phyloP scores from a whole-genome alignment of 1,284 basidiomycete genomes.

The Austroboletus niveus region DNA sequence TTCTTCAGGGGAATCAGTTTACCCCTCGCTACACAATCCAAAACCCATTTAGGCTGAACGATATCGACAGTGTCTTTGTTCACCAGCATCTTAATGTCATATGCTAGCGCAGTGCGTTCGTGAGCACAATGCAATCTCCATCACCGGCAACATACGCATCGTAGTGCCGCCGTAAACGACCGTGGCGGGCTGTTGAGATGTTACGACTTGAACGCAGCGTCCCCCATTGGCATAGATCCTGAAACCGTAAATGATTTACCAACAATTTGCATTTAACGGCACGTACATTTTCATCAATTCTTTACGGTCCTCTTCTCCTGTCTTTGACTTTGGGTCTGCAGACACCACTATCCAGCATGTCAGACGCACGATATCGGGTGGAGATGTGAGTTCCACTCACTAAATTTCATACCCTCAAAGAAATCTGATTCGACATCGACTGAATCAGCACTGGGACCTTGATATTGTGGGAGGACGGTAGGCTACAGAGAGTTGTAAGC shows the following conservation, averaged over 20 bases:
- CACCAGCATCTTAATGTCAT: constrained; percentile 63
- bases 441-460: constrained; percentile 59
- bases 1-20: constrained; percentile 59
- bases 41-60: constrained; percentile 77
- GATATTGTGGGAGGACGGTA: constrained; percentile 61
- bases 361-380: neutral
- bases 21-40: constrained; percentile 66
- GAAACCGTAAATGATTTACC: constrained; percentile 6
- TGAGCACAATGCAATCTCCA: constrained; percentile 1
- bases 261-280: neutral
- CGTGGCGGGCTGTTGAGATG: constrained; percentile 41
- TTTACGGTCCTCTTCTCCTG: constrained; percentile 65
- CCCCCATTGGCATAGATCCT: constrained; percentile 83
- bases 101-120: constrained; percentile 46
- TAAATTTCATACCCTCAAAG: constrained; percentile 76
- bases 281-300: constrained; percentile 63
- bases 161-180: constrained; percentile 66
- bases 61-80: constrained; percentile 68
- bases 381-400: constrained; percentile 43
- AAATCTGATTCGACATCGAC: constrained; percentile 60
- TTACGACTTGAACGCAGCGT: constrained; percentile 61
- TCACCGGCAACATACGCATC: constrained; percentile 47
- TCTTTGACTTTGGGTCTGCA: constrained; percentile 71
- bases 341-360: constrained; percentile 58
- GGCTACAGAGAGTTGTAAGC: constrained; percentile 37